Conservation (phyloP, 1,284 basidiomycete species). For the Heterobasidion occidentale region DNA sequence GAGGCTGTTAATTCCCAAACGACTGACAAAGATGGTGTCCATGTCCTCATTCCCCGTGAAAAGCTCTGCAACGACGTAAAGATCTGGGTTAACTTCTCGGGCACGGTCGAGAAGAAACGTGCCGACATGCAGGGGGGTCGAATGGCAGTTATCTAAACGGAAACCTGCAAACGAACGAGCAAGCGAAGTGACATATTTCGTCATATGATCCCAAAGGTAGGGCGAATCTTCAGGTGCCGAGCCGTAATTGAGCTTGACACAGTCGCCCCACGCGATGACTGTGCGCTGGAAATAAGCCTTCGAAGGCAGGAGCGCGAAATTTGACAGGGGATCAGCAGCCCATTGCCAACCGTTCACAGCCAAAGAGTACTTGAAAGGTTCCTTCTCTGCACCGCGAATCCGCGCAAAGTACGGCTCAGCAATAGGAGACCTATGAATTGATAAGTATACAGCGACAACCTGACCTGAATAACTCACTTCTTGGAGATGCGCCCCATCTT, state of each 20-base stretch:
- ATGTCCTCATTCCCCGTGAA: conserved; percentile 95
- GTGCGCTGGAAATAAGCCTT: conserved; percentile 94
- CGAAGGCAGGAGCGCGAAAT: conserved; percentile 94
- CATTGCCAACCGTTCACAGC: conserved; percentile 99
- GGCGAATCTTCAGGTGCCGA: conserved; percentile 74
- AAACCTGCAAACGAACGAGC: conserved; percentile 89
- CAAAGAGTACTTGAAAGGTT: conserved; percentile 69
- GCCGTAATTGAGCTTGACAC: conserved; percentile 95
- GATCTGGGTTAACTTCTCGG: conserved; percentile 79
- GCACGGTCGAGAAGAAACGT: conserved; percentile 88
- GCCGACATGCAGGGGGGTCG: conserved; percentile 93
- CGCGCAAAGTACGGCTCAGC: conserved; percentile 90
- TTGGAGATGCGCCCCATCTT: conserved; percentile 76
- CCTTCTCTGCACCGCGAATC: conserved; percentile 51
- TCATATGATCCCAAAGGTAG: conserved; percentile 95
- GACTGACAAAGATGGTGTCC: conserved; percentile 86
- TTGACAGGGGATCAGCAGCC: conserved; percentile 89
- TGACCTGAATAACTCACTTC: conserved; percentile 37
- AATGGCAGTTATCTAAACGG: conserved; percentile 97
- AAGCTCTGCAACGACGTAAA: conserved; percentile 95
- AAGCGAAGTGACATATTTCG: conserved; percentile 73
- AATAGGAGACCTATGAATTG: conserved; percentile 56
- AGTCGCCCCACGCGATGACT: conserved; percentile 97
- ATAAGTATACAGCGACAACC: conserved; percentile 3
- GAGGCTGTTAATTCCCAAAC: conserved; percentile 86